Evolutionary conservation across 2,329 filamentous ascomycete species (phyloP).

Genomic region (Periconia sp.): DNA sequence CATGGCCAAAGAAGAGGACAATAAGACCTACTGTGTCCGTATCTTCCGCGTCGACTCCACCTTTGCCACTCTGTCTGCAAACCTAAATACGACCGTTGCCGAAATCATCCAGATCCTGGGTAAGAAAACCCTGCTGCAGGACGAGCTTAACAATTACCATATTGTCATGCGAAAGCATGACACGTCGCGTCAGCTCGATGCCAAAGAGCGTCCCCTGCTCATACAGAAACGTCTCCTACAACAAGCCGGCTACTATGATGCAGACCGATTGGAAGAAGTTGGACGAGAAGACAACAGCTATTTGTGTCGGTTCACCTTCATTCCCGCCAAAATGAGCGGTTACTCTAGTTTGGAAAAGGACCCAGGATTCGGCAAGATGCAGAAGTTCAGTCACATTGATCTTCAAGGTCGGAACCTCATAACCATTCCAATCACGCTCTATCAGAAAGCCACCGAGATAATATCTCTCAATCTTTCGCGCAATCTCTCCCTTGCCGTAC

Average conservation of each 20-base stretch:
- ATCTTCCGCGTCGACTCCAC: constrained; percentile 94
- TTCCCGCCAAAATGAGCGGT: constrained; percentile 86
- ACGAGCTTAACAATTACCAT: constrained; percentile 91
- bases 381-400: constrained; percentile 94
- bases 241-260: constrained; percentile 87
- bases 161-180: constrained; percentile 95
- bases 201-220: constrained; percentile 80
- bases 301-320: constrained; percentile 92
- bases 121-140: constrained; percentile 91
- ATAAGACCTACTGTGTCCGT: constrained; percentile 84
- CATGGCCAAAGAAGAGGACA: constrained; percentile 73
- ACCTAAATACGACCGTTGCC: constrained; percentile 80
- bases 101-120: constrained; percentile 90
- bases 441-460: constrained; percentile 89
- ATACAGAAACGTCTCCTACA: constrained; percentile 92
- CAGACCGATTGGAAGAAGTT: constrained; percentile 88
- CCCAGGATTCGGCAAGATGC: constrained; percentile 77
- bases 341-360: constrained; percentile 75
- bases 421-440: constrained; percentile 92
- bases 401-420: constrained; percentile 87
- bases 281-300: constrained; percentile 98
- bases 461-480: constrained; percentile 92
- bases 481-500: constrained; percentile 89
- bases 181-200: constrained; percentile 78
- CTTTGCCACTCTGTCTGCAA: constrained; percentile 88